Conservation (phyloP, 1,284 basidiomycete genomes). For the Wolfiporia cocos region DNA sequence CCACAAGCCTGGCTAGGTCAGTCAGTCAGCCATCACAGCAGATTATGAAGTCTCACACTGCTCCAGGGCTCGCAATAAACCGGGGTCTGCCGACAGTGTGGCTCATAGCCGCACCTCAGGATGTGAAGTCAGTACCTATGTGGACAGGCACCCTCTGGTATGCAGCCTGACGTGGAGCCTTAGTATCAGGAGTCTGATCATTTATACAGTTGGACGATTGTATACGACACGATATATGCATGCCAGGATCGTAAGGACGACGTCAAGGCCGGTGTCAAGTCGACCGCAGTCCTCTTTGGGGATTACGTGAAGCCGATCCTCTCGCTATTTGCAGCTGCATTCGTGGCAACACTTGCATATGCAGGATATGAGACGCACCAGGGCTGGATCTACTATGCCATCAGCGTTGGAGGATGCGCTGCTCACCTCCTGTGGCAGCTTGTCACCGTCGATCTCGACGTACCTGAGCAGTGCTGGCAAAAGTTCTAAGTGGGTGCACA, state of each 20-base stretch:
- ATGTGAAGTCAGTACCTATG: conserved; percentile 8
- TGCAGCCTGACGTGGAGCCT: neutral
- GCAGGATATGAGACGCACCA: conserved; percentile 29
- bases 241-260: conserved; percentile 54
- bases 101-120: neutral
- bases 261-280: conserved; percentile 46
- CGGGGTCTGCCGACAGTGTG: conserved; percentile 8
- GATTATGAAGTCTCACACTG: too few relatives aligned
- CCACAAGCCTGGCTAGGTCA: conserved; percentile 52
- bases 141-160: conserved; percentile 2
- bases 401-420: conserved; percentile 34
- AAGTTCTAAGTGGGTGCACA: neutral
- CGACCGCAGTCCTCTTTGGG: conserved; percentile 50
- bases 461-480: conserved; percentile 4
- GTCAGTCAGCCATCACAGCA: conserved; percentile 10
- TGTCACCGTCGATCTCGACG: conserved; percentile 8
- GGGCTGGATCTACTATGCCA: conserved; percentile 33
- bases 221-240: conserved; percentile 57
- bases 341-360: conserved; percentile 31
- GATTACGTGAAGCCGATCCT: conserved; percentile 36
- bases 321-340: conserved; percentile 33
- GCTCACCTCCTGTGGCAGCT: conserved; percentile 43
- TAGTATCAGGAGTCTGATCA: neutral
- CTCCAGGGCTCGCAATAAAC: conserved; percentile 6
- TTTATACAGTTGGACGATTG: conserved; percentile 39